phyloP scores from a whole-genome alignment of 169 alveolate species.

The Eimeria tenella region DNA sequence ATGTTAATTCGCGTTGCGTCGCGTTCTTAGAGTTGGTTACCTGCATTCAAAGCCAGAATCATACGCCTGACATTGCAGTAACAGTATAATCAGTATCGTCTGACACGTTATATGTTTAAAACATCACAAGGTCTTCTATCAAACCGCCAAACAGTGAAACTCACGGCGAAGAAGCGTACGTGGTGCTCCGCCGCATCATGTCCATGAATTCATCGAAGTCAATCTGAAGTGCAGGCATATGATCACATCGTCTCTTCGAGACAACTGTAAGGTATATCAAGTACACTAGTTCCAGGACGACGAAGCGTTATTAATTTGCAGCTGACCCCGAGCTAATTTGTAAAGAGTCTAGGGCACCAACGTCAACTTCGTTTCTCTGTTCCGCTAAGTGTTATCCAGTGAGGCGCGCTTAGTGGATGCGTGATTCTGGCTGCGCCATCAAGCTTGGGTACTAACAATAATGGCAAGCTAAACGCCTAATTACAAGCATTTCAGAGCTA shows the following conservation, averaged over 20 bases:
- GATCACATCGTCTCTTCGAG: no score
- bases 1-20: not conserved
- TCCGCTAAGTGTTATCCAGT: no score
- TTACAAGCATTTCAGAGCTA: not conserved
- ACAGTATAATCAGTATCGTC: not conserved
- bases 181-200: constrained; percentile 73
- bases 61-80: not conserved
- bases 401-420: no score
- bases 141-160: not conserved
- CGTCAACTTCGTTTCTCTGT: no score
- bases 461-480: not conserved
- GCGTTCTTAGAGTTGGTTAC: not conserved
- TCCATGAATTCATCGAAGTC: constrained; percentile 82
- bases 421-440: no score
- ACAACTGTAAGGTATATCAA: no score
- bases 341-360: no score
- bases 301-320: no score
- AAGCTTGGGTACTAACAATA: no score
- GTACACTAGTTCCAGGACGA: no score
- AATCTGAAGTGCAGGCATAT: constrained; percentile 68
- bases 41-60: not conserved
- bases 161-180: not conserved
- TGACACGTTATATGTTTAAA: not conserved
- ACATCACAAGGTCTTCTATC: not conserved
- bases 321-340: no score